Evolutionary conservation across 306 rosid genomes (phyloP), one percentile per base, ranked within the genome.

Genomic region (apple (Malus domestica)): DNA sequence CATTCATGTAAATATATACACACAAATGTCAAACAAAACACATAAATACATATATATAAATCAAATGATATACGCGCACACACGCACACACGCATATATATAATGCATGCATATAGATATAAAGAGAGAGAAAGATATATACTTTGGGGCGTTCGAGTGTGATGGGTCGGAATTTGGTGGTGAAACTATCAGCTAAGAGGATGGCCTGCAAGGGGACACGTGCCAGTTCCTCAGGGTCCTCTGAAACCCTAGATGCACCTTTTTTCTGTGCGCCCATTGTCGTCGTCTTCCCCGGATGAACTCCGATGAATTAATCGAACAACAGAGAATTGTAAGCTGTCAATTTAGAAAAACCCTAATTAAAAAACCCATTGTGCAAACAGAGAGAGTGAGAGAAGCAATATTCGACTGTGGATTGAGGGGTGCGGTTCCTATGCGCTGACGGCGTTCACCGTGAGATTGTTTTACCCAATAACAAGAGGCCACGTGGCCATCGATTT

Each of bases 101-200:
- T 6, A 20, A 51, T 16, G 20, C 20, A 51, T n/a, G 29, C 2
- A 22, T 62, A 22, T 5, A 22, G 4, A 49, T 1, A 51, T 13
- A 75, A 23, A 3, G 6, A 30, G 10, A n/a, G 4, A 46, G 51
- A 52, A 27, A 29, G n/a, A 55, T 18, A 67, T 32, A 10, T 75
- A 95, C 97, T 80, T 95, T 95, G 74, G 99, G 98, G 76, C 98
- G 97, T 81, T 96, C 96, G 20, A 96, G 99, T 13, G 99, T 96
- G 83, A 93, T 96, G 69, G 99, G 99, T 63, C 93, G 88, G 87
- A 96, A 96, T 83, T 88, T 89, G 63, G 99, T 96, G 65, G 92
- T 64, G 32, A 96, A 96, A 65, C 97, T 93, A 82, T 96, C 99
- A 15, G 99, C 99, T 54, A 96, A 78, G 74, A 96, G 96, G 54